Conservation (phyloP, 208 protist species). For the Tetramitus jugosus region DNA sequence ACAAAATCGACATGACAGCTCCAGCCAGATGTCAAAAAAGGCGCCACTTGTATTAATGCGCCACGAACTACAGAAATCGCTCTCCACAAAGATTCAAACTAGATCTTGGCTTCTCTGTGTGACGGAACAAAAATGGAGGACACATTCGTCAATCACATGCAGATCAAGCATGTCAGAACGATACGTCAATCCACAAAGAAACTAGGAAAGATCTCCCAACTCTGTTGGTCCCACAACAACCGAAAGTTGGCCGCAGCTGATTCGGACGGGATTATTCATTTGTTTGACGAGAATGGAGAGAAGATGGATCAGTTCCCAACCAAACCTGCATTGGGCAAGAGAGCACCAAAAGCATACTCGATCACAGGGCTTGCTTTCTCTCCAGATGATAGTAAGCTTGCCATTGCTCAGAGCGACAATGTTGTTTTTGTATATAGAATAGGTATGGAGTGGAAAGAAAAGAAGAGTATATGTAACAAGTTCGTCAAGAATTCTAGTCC, state of each 20-base stretch:
- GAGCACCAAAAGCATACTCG: conserved; percentile 61
- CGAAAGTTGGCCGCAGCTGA: conserved; percentile 79
- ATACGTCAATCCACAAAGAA: conserved; percentile 56
- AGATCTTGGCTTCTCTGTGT: no score
- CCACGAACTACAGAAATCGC: no score
- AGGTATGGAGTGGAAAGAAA: conserved; percentile 88
- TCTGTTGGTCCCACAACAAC: conserved; percentile 85
- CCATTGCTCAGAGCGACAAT: conserved; percentile 89
- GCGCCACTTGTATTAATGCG: no score
- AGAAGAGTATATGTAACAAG: conserved; percentile 94
- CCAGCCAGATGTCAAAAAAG: no score
- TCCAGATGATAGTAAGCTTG: conserved; percentile 84
- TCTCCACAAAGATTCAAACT: no score
- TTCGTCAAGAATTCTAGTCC: conserved; percentile 70
- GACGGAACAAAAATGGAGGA: no score
- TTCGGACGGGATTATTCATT: conserved; percentile 65
- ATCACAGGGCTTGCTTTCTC: conserved; percentile 84
- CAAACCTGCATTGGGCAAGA: conserved; percentile 72
- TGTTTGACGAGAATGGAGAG: conserved; percentile 88
- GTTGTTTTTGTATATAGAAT: conserved; percentile 92
- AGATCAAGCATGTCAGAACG: conserved; percentile 81
- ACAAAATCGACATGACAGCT: no score
- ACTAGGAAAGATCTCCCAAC: conserved; percentile 71
- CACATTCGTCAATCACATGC: no score
- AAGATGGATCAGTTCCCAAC: conserved; percentile 86